These are phyloP conservation scores for Moelleriella libera DNA, from an alignment of 2,329 filamentous ascomycete genomes.

Conservation along the genomic window DNA sequence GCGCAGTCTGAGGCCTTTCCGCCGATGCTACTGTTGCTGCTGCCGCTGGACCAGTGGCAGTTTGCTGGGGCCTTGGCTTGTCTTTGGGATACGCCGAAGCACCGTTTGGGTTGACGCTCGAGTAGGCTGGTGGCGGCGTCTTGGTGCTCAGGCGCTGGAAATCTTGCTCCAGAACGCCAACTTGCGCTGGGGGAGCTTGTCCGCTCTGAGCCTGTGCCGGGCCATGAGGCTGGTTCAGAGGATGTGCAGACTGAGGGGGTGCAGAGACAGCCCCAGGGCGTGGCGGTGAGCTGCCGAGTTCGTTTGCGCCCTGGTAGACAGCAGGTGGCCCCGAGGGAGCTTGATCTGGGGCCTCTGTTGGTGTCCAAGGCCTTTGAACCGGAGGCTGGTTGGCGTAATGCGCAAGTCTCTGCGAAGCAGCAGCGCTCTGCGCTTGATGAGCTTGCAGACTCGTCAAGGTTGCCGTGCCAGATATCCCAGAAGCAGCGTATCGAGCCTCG, in stretches of 20 bases:
- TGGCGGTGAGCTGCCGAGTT: slow-evolving; percentile 40
- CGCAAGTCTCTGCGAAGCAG: slow-evolving; percentile 65
- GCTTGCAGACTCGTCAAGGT: slow-evolving; percentile 61
- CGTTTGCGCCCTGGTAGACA: slow-evolving; percentile 75
- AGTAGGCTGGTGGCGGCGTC: slow-evolving; percentile 91
- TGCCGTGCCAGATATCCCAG: slow-evolving; percentile 75
- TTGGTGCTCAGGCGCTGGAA: slow-evolving; percentile 71
- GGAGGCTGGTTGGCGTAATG: slow-evolving; percentile 49
- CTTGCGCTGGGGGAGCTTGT: slow-evolving; percentile 29
- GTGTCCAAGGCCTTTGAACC: slow-evolving; percentile 66
- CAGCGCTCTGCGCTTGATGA: slow-evolving; percentile 54
- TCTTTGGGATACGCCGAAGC: slow-evolving; percentile 60
- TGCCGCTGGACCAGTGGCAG: slow-evolving; percentile 3
- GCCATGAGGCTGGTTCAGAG: background rate
- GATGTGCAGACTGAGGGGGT: slow-evolving; percentile 21
- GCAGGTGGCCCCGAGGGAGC: slow-evolving; percentile 82
- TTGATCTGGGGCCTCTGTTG: slow-evolving; percentile 76
- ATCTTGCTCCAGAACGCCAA: slow-evolving; percentile 71
- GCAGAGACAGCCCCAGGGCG: slow-evolving; percentile 25
- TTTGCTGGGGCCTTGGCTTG: slow-evolving; percentile 45
- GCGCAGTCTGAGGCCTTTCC: slow-evolving; percentile 1
- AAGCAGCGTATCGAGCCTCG: slow-evolving; percentile 80
- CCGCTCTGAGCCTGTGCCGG: slow-evolving; percentile 11
- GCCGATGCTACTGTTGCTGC: slow-evolving; percentile 10
- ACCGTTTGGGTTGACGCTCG: slow-evolving; percentile 48